Conservation (phyloP, 805 yeast species). For the Wickerhamomyces ciferrii region DNA sequence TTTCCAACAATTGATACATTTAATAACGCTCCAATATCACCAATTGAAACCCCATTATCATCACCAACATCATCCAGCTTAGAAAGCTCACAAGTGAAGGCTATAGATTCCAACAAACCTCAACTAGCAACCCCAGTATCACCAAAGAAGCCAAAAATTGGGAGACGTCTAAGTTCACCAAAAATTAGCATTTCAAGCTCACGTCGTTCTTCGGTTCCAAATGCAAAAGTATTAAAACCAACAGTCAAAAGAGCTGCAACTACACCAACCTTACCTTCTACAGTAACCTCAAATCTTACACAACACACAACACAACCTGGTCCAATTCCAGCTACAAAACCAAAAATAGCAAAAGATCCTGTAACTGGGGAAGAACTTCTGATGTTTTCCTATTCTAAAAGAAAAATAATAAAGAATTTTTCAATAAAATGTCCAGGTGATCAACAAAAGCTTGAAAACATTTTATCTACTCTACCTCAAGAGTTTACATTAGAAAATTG, state of each 20-base stretch:
- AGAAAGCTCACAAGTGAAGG: background rate
- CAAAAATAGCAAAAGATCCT: constrained; percentile 17
- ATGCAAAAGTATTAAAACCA: background rate
- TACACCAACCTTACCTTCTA: background rate
- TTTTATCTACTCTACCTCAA: constrained; percentile 15
- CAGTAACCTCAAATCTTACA: background rate
- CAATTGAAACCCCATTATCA: background rate
- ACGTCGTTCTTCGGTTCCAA: background rate
- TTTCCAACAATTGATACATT: background rate
- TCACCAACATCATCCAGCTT: background rate
- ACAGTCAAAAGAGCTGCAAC: background rate
- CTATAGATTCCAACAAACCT: no score
- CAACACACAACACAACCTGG: constrained; percentile 26
- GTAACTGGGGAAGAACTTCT: constrained; percentile 24
- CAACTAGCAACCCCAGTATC: background rate
- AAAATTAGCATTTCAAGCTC: background rate
- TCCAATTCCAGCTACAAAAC: constrained; percentile 27
- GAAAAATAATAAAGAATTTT: constrained; percentile 23
- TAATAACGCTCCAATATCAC: background rate
- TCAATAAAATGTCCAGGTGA: constrained; percentile 17
- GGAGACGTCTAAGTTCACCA: background rate
- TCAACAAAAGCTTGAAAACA: constrained; percentile 4
- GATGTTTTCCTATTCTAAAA: constrained; percentile 25
- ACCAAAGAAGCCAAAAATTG: background rate
- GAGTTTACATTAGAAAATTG: constrained; percentile 35